Evolutionary conservation across 306 rosid species (phyloP), one percentile per base, ranked within the genome.

Genomic region (Hippophae tibetana): DNA sequence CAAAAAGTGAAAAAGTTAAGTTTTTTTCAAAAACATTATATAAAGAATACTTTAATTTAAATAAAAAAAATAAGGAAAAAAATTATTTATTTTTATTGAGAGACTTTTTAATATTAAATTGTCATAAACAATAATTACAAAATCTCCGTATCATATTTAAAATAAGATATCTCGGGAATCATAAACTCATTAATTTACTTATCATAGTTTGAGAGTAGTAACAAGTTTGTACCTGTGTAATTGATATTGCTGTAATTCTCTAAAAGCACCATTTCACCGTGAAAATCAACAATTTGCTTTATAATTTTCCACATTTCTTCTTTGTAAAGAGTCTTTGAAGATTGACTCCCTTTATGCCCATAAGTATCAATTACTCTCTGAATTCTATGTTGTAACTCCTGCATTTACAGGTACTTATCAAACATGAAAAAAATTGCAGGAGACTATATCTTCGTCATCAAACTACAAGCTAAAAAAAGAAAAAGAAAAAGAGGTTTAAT

Each of bases 211-310:
- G 51, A 47, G 10, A 47, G 10, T 47, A 9, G 10, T 10, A 8
- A 47, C 1, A 10, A 47, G 13, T 11, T 10, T 57, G 13, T 60
- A 87, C 98, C 96, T 74, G 92, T 87, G 73, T 85, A 90, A 65
- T 90, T 90, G 69, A 90, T 63, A 60, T 76, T 90, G 87, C 95
- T 90, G 70, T 90, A 90, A 63, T 87, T 87, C 10, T 79, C 75
- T 57, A 90, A 42, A 27, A 90, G 95, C 60, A 90, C 98, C 96
- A 90, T 90, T 77, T 85, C 93, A 25, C 95, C 96, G 9, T 90
- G 98, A 63, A 90, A 87, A 76, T 90, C 92, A 79, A 90, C 96
- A 25, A 90, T 83, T 42, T 74, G 78, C 68, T 78, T 84, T 71
- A 92, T 79, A 63, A 85, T 79, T 69, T 85, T 85, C 23, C 65